Conservation (phyloP, 2,329 filamentous ascomycete species). For the Tolypocladium album region DNA sequence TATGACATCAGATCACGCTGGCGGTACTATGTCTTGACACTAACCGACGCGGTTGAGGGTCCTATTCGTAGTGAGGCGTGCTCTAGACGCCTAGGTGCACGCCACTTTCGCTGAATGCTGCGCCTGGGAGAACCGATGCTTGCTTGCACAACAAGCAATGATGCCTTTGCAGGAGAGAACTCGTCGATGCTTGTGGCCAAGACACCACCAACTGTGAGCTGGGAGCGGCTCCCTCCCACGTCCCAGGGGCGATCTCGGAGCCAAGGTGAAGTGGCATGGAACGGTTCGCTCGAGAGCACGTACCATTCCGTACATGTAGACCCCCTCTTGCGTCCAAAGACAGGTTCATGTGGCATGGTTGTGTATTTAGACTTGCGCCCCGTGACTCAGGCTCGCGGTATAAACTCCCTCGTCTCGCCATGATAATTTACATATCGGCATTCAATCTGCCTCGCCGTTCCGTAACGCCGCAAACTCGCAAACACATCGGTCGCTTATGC, state of each 20-base stretch:
- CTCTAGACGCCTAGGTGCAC: not conserved
- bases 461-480: not conserved
- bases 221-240: not conserved
- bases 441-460: not conserved
- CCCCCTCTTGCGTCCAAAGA: not conserved
- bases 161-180: not conserved
- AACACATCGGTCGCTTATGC: slow-evolving; percentile 31
- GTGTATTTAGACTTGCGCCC: not conserved
- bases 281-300: not conserved
- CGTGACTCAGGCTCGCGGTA: not conserved
- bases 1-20: no score
- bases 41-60: not conserved
- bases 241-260: not conserved
- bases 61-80: not conserved
- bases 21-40: not conserved
- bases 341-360: not conserved
- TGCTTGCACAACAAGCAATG: not conserved
- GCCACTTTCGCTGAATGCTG: not conserved
- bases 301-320: not conserved
- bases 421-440: not conserved
- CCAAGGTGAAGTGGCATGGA: not conserved
- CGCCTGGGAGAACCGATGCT: not conserved
- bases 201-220: not conserved
- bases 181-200: not conserved
- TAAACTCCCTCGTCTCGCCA: not conserved